Conservation (phyloP, 2,329 filamentous ascomycete species). For the Fusarium annulatum region DNA sequence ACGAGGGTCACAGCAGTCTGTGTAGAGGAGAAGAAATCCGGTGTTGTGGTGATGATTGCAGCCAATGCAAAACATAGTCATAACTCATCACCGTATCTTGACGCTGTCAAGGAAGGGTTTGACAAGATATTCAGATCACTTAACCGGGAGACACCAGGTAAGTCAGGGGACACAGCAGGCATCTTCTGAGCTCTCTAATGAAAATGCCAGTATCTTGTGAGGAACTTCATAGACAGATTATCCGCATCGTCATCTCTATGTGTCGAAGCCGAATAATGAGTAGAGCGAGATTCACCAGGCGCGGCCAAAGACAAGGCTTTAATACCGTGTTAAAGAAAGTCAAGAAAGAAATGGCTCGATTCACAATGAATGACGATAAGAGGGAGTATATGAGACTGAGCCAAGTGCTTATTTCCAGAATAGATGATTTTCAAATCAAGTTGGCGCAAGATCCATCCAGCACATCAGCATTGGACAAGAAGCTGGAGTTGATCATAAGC, state of each 20-base stretch:
- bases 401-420: neutral
- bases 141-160: neutral
- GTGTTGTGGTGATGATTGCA: conserved; percentile 33
- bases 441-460: neutral
- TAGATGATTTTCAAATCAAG: conserved; percentile 1
- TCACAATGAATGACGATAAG: neutral
- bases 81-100: conserved; percentile 19
- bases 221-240: neutral
- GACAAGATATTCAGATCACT: conserved; percentile 28
- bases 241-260: conserved; percentile 17
- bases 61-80: conserved; percentile 20
- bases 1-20: conserved; percentile 34
- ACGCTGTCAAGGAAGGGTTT: conserved; percentile 25
- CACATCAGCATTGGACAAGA: neutral
- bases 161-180: neutral
- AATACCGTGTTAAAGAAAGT: neutral
- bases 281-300: conserved; percentile 4
- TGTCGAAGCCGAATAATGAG: conserved; percentile 23
- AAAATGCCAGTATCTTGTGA: neutral
- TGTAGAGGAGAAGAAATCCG: conserved; percentile 13
- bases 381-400: neutral
- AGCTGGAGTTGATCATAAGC: conserved; percentile 11
- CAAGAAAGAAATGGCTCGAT: neutral
- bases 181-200: neutral
- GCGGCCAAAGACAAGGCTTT: neutral